Base-by-base conservation (phyloP, 805 yeast genomes). In the Metschnikowia similis region DNA sequence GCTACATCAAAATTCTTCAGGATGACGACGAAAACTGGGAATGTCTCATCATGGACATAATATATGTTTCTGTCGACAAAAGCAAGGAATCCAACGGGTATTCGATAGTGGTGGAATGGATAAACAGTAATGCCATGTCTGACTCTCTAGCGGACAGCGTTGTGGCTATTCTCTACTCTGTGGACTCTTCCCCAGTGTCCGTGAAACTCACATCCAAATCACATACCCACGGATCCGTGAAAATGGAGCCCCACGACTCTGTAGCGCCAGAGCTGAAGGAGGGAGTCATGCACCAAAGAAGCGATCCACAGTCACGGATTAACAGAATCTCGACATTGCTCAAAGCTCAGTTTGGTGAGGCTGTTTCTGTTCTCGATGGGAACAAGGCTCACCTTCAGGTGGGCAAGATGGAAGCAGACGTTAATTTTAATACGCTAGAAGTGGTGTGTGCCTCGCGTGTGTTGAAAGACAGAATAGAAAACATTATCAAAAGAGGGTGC, bases 71-170 rank as follows among this genome's bases (percentile, higher is more conserved):
- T 64, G 52, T 76, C 78, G 58, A 80, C 75, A 42, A 71, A 49
- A 52, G 60, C 11, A 55, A 60, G 37, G 47, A 57, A 13, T 36
- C 52, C 7, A 65, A 63, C 4, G 70, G 68, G 1, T 59, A 70
- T 37, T 57, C 77, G 8, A 83, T 87, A 6, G 77, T 85, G 0
- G 83, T 92, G 11, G 95, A 89, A 65, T 94, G 99, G 99, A 80
- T 83, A 14, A 92, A 95, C 57, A 91, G 90, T 51, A 74, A 88
- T 49, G 59, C 70, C 38, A 81, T 90, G 71, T 91, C 87, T 53
- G 99, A 94, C 61, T 85, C 97, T 0, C 81, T 94, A 54, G 99
- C 99, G 0, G 99, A 94, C 62, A 85, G 96, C 13, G 87, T 90
- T 1, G 80, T 94, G 51, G 97, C 97, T 0, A 89, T 94, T 35